Conservation (phyloP, 352 stramenopile genomes). For the Aphanomyces stellatus region DNA sequence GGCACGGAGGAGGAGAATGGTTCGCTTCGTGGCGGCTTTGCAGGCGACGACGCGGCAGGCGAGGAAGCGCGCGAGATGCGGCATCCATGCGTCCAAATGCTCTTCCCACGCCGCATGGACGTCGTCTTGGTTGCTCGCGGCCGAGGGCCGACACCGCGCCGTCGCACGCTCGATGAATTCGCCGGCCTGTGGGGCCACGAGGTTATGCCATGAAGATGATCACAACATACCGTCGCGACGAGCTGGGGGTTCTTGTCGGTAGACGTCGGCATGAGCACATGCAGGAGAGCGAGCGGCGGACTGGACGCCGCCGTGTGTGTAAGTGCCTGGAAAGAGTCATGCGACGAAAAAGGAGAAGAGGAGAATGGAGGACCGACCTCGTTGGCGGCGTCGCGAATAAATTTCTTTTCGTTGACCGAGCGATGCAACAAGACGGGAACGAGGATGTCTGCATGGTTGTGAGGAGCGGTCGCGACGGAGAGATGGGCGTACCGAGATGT, state of each 20-base stretch:
- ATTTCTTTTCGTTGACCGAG: slow-evolving; percentile 17
- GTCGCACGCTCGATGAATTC: neutral
- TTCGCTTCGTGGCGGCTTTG: slow-evolving; percentile 13
- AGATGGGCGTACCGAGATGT: neutral
- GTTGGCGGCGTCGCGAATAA: slow-evolving; percentile 7
- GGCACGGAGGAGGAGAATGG: slow-evolving; percentile 3
- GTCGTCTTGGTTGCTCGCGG: neutral
- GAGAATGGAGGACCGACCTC: neutral
- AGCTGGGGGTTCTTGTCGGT: slow-evolving; percentile 14
- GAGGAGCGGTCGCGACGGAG: neutral
- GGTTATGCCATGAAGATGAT: neutral
- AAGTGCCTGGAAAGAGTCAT: slow-evolving; percentile 11
- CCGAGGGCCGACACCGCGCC: neutral
- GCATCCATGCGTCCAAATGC: slow-evolving; percentile 2
- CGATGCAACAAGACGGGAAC: neutral
- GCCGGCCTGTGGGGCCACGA: neutral
- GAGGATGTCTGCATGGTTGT: neutral
- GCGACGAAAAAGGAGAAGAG: no score
- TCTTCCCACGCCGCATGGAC: slow-evolving; percentile 13
- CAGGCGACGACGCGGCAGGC: slow-evolving; percentile 11
- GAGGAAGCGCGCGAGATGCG: slow-evolving; percentile 1
- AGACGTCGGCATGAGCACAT: neutral
- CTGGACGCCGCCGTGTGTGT: neutral
- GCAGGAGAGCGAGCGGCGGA: neutral
- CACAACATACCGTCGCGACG: neutral